These are phyloP conservation scores for Jackrogersella multiformis DNA, from an alignment of 495 filamentous ascomycete genomes.

Conservation along the genomic window DNA sequence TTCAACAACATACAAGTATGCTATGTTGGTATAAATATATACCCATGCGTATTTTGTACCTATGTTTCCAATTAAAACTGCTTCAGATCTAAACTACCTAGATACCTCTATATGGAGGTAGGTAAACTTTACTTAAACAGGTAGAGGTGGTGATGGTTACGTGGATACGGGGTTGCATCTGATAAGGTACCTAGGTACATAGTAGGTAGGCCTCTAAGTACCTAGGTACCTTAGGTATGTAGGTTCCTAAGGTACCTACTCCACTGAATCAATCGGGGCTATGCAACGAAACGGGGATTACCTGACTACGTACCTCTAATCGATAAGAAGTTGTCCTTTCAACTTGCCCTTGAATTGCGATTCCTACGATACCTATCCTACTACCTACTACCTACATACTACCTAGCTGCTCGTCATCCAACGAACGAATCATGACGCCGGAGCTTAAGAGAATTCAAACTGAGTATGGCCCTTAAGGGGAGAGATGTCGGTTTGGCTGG, in stretches of 20 bases:
- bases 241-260: not conserved
- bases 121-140: not conserved
- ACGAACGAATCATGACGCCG: slow-evolving; percentile 53
- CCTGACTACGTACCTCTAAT: too few species aligned
- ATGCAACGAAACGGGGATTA: too few species aligned
- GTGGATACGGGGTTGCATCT: too few species aligned
- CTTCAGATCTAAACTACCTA: too few species aligned
- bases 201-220: too few species aligned
- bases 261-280: not conserved
- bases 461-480: slow-evolving; percentile 80
- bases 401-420: slow-evolving; percentile 10
- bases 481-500: slow-evolving; percentile 77
- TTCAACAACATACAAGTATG: not conserved
- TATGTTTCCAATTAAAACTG: not conserved
- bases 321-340: slow-evolving; percentile 30
- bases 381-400: too few species aligned
- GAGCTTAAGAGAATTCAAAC: slow-evolving; percentile 43
- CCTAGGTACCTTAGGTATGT: too few species aligned
- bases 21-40: not conserved
- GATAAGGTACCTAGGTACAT: too few species aligned
- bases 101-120: not conserved
- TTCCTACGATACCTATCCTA: slow-evolving; percentile 11
- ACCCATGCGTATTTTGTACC: not conserved
- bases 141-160: too few species aligned
- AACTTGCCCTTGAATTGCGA: slow-evolving; percentile 25